Conservation (phyloP, 2,329 filamentous ascomycete species). For the Colletotrichum caudatum region DNA sequence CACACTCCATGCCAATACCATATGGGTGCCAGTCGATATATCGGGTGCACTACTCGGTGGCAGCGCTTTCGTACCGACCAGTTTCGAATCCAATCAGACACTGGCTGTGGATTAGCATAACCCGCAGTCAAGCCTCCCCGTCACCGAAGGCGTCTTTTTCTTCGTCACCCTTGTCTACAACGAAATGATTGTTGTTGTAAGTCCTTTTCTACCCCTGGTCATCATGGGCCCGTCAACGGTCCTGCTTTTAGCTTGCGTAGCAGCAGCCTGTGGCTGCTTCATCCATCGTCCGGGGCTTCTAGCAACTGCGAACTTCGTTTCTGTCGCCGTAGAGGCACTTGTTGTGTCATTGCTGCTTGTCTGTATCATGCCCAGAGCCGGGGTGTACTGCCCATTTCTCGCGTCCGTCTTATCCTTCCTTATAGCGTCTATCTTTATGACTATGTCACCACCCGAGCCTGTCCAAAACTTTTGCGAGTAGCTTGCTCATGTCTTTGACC, state of each 20-base stretch:
- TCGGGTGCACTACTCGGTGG: constrained; percentile 55
- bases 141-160: constrained; percentile 52
- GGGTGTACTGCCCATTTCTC: constrained; percentile 42
- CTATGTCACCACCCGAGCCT: constrained; percentile 64
- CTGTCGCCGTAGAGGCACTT: constrained; percentile 55
- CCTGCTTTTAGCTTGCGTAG: constrained; percentile 67
- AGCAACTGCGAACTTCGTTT: constrained; percentile 57
- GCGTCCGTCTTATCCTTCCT: constrained; percentile 58
- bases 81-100: constrained; percentile 63
- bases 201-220: constrained; percentile 69
- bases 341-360: constrained; percentile 56
- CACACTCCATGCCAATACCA: constrained; percentile 40
- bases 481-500: constrained; percentile 69
- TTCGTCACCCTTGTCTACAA: constrained; percentile 49
- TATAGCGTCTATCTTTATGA: constrained; percentile 56
- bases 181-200: constrained; percentile 53
- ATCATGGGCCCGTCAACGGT: constrained; percentile 60
- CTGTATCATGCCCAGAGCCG: constrained; percentile 55
- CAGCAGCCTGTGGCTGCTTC: constrained; percentile 66
- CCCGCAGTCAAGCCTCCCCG: constrained; percentile 55
- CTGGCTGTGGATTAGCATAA: constrained; percentile 59
- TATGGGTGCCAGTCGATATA: constrained; percentile 47
- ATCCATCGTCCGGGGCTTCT: constrained; percentile 49
- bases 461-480: constrained; percentile 70
- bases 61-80: constrained; percentile 59